Conservation (phyloP, 2,329 filamentous ascomycete genomes). For the Colletotrichum cuscutae region DNA sequence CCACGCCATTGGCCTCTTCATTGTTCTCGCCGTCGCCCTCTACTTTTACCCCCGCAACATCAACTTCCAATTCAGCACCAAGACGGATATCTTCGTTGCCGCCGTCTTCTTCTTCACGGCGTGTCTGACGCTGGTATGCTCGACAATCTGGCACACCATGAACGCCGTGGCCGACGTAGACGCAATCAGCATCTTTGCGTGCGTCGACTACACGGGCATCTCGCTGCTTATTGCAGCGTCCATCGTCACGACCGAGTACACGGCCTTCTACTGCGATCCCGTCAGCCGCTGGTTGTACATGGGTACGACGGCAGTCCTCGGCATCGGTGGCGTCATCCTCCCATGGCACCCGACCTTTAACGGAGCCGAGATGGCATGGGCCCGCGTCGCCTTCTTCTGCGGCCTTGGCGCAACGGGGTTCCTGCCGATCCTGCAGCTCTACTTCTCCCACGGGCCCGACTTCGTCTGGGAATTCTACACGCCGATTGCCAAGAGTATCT, state of each 20-base stretch:
- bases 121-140: slow-evolving; percentile 94
- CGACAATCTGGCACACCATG: slow-evolving; percentile 98
- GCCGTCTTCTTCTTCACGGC: slow-evolving; percentile 97
- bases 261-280: slow-evolving; percentile 98
- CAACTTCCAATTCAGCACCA: slow-evolving; percentile 88
- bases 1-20: slow-evolving; percentile 86
- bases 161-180: slow-evolving; percentile 92
- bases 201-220: slow-evolving; percentile 98
- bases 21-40: slow-evolving; percentile 89
- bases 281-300: slow-evolving; percentile 89
- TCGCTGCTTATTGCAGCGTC: slow-evolving; percentile 93
- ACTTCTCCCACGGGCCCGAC: slow-evolving; percentile 77
- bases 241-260: slow-evolving; percentile 98
- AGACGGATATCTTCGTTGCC: slow-evolving; percentile 89
- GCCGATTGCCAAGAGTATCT: slow-evolving; percentile 83
- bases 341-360: slow-evolving; percentile 98
- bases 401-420: slow-evolving; percentile 89
- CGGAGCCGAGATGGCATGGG: slow-evolving; percentile 90
- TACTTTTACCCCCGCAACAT: slow-evolving; percentile 93
- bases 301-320: slow-evolving; percentile 80
- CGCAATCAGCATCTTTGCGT: slow-evolving; percentile 93
- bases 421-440: slow-evolving; percentile 86
- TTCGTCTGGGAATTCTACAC: slow-evolving; percentile 93
- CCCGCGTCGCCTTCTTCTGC: slow-evolving; percentile 90
- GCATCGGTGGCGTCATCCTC: slow-evolving; percentile 87